A percentile compares a stretch with the other conserved stretches of the same genome.
Evolutionary conservation across 1,284 basidiomycete species (phyloP).

Genomic region (Caloboletus firmus): DNA sequence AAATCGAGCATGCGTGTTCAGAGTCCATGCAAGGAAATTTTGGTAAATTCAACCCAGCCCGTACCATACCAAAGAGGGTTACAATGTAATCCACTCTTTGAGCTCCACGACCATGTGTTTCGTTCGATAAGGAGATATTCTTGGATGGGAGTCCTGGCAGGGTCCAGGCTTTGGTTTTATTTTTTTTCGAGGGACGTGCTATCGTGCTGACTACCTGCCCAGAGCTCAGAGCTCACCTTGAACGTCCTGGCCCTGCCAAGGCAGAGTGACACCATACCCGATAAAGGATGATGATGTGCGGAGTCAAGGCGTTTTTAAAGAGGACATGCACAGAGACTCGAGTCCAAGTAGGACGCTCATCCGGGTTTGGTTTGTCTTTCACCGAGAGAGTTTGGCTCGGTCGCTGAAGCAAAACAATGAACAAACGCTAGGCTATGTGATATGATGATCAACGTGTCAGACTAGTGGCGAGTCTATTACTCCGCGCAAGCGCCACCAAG

Average conservation of each 20-base stretch:
- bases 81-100: background rate
- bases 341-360: background rate
- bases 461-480: too few species aligned
- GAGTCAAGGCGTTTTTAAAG: background rate
- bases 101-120: slow-evolving; percentile 9
- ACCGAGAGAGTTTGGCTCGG: background rate
- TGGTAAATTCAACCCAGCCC: slow-evolving; percentile 8
- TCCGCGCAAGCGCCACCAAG: background rate
- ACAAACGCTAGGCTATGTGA: background rate
- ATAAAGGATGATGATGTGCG: background rate
- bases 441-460: too few species aligned
- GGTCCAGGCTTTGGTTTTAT: background rate
- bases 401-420: background rate
- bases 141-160: slow-evolving; percentile 14
- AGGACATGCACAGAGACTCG: background rate
- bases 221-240: background rate
- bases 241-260: background rate
- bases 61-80: slow-evolving; percentile 17
- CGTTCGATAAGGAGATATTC: slow-evolving; percentile 29
- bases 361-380: background rate
- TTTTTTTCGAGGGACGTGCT: background rate
- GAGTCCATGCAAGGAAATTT: slow-evolving; percentile 9
- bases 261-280: background rate
- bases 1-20: background rate
- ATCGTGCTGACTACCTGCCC: background rate